A percentile compares a stretch with the other conserved stretches of the same genome.
Evolutionary conservation across 2,329 filamentous ascomycete genomes (phyloP).

Genomic region (Capronia epimyces): DNA sequence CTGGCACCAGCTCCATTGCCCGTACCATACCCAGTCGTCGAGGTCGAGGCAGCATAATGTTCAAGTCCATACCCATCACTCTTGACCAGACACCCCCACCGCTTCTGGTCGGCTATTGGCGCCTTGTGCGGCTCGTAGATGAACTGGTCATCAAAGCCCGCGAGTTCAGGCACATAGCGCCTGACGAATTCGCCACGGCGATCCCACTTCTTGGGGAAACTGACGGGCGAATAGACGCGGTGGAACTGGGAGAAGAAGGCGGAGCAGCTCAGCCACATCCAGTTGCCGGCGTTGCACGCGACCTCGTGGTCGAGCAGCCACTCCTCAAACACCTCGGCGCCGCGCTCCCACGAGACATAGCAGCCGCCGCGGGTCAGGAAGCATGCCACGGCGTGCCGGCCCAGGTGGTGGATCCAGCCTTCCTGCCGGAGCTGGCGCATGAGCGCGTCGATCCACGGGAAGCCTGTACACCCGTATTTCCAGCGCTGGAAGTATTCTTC

Average conservation of each 20-base stretch:
- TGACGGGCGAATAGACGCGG: constrained; percentile 63
- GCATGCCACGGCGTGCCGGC: constrained; percentile 70
- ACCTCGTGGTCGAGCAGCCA: constrained; percentile 69
- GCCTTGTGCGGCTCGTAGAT: constrained; percentile 79
- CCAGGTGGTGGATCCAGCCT: constrained; percentile 76
- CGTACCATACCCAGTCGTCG: too few species aligned
- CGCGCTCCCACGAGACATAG: constrained; percentile 73
- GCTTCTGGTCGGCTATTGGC: constrained; percentile 61
- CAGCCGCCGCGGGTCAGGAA: constrained; percentile 75
- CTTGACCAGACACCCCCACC: constrained; percentile 58
- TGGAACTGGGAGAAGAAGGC: constrained; percentile 71
- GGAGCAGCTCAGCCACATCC: constrained; percentile 66
- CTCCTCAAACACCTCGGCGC: constrained; percentile 72
- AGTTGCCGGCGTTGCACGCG: constrained; percentile 68
- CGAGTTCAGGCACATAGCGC: constrained; percentile 63
- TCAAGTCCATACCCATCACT: constrained; percentile 45
- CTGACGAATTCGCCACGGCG: constrained; percentile 60
- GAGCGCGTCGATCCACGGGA: constrained; percentile 74
- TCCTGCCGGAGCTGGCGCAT: constrained; percentile 68
- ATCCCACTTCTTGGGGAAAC: constrained; percentile 73
- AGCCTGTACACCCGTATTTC: constrained; percentile 64
- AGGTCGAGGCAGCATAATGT: too few species aligned
- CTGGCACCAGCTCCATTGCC: background rate
- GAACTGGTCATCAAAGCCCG: constrained; percentile 57
- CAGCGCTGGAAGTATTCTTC: constrained; percentile 64